Evolutionary conservation across 192 early-diverging fungal genomes (phyloP), one percentile per base, ranked within the genome.

Genomic region (Dimargaris verticillata): DNA sequence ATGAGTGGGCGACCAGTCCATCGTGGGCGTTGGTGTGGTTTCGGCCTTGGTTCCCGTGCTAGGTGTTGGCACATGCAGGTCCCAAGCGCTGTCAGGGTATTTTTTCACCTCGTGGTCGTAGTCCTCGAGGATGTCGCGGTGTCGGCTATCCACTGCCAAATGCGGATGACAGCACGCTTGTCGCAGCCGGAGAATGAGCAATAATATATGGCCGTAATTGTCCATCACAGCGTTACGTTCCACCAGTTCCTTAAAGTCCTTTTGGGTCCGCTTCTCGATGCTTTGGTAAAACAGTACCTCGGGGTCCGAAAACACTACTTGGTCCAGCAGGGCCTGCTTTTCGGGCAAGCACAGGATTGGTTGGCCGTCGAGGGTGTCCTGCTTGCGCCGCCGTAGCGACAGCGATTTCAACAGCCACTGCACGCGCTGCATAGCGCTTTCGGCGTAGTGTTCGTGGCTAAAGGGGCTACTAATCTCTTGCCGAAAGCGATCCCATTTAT

Each of bases 321-420:
- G 60, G 1, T 74, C 74, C 53, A 70, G 65, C 12, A 72, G 51
- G 12, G 79, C 76, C 18, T 75, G 65, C 4, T 78, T 67, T 1
- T 49, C 60, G 1, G 88, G 86, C 18, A 92, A 71, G 1, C 74
- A 62, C 4, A 91, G 62, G 53, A 89, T 64, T 26, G 84, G 75
- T 41, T 72, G 78, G 20, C 80, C 84, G 53, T 87, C 81, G 1
- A 88, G 62, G 47, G 60, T 63, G n/a, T 72, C 66, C 9, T 61
- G 71, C 63, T 92, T 92, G 6, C 77, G 83, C 17, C 88, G 78
- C n/a, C 88, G 73, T 22, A 92, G 66, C 72, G 80, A 77, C 25
- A 83, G 38, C 0, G 68, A 74, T 53, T 66, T 72, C 15, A 92
- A 62, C 2, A 89, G 62, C 12, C 70, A 76, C 48, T 83, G 78